A percentile compares a stretch with the other conserved stretches of the same genome.
These are phyloP conservation scores for Aspergillus brunneoviolaceus DNA, from an alignment of 2,329 filamentous ascomycete genomes.

Conservation along the genomic window DNA sequence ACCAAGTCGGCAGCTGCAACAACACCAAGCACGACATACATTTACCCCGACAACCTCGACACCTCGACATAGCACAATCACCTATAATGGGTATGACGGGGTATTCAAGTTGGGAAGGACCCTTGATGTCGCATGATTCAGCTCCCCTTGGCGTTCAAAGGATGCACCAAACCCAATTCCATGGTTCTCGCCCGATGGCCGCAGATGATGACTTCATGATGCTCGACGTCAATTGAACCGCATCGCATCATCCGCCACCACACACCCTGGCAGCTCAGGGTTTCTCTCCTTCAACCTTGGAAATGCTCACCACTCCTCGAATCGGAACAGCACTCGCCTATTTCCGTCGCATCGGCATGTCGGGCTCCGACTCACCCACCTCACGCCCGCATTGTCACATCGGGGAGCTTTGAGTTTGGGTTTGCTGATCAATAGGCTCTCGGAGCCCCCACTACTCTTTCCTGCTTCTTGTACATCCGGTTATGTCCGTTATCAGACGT, in stretches of 20 bases:
- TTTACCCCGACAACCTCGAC: too few species aligned
- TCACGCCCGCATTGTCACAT: not conserved
- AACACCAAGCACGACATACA: not conserved
- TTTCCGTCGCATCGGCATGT: not conserved
- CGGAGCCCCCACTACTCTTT: not conserved
- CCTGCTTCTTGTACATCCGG: not conserved
- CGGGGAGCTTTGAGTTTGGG: not conserved
- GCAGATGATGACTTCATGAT: conserved; percentile 9
- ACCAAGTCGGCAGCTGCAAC: not conserved
- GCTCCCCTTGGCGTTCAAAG: not conserved
- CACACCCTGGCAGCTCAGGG: not conserved
- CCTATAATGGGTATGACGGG: not conserved
- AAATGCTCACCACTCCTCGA: not conserved
- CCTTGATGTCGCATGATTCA: not conserved
- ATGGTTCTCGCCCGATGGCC: not conserved
- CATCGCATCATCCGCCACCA: not conserved
- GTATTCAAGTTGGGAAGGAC: not conserved
- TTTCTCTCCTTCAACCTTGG: not conserved
- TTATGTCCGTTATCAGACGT: not conserved
- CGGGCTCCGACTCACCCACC: not conserved
- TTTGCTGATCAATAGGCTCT: not conserved
- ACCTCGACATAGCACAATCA: not conserved
- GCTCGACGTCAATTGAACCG: not conserved
- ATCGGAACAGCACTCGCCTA: not conserved
- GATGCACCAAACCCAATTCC: not conserved